Evolutionary conservation across 2,329 filamentous ascomycete genomes (phyloP).

Genomic region (Beauveria sp.): DNA sequence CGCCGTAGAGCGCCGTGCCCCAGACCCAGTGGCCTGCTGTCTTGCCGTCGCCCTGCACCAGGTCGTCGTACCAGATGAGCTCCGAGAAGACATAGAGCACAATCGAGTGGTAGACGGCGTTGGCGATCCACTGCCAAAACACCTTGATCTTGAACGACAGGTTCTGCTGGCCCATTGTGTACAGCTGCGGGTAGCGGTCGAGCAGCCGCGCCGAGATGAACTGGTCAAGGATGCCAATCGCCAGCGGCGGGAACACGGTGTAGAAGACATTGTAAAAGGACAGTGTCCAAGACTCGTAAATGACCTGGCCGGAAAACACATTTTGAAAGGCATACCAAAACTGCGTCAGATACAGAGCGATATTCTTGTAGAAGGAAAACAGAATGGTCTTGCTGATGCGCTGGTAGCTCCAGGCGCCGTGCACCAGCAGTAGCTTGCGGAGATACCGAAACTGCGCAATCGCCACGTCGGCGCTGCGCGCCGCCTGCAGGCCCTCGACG

Average conservation of each 20-base stretch:
- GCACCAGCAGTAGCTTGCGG: constrained; percentile 86
- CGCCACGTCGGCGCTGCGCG: constrained; percentile 87
- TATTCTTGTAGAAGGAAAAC: constrained; percentile 99
- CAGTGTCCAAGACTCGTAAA: constrained; percentile 99
- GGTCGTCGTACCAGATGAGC: constrained; percentile 74
- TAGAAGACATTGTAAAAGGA: constrained; percentile 99
- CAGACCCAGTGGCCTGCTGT: constrained; percentile 94
- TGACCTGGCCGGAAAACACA: constrained; percentile 92
- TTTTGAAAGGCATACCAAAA: constrained; percentile 99
- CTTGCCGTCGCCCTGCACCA: constrained; percentile 69
- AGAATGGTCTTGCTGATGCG: constrained; percentile 94
- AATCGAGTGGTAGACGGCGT: constrained; percentile 92
- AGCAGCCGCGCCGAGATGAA: constrained; percentile 91
- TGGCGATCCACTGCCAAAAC: constrained; percentile 86
- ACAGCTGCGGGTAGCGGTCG: constrained; percentile 93
- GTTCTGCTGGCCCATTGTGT: constrained; percentile 86
- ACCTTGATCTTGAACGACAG: constrained; percentile 89
- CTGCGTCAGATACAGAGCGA: constrained; percentile 96
- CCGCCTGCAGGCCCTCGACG: constrained; percentile 92
- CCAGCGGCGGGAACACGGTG: constrained; percentile 86
- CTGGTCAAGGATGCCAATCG: constrained; percentile 93
- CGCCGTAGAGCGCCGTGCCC: constrained; percentile 90
- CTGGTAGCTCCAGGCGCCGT: constrained; percentile 96
- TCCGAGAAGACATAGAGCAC: constrained; percentile 82
- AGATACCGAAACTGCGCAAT: constrained; percentile 95